phyloP scores from a whole-genome alignment of 768 basidiomycete species.

The Kwoniella dendrophila region DNA sequence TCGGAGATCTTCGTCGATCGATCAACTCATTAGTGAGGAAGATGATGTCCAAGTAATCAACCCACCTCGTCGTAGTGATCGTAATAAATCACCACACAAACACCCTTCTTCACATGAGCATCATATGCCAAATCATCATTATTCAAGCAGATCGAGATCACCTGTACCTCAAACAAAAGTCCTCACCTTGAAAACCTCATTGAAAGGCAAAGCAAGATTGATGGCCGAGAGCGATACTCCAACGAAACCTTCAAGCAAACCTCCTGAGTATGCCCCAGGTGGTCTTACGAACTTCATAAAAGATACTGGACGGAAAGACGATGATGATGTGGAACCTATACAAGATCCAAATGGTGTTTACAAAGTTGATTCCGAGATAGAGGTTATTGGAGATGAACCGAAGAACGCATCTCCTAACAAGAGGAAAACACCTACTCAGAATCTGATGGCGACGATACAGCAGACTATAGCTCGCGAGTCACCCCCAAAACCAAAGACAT shows the following conservation, averaged over 20 bases:
- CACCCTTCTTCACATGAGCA: conserved; percentile 2
- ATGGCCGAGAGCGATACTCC: no score
- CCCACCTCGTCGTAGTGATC: neutral
- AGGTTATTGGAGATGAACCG: neutral
- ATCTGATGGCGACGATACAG: neutral
- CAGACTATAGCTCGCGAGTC: neutral
- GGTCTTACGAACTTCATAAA: no score
- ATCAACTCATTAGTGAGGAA: conserved; percentile 3
- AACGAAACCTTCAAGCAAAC: no score
- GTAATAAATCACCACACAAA: conserved; percentile 9
- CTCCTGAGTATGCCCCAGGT: no score
- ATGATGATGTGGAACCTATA: neutral
- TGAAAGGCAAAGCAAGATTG: no score
- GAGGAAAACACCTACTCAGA: neutral
- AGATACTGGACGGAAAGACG: neutral
- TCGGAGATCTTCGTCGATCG: neutral
- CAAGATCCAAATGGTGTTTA: neutral
- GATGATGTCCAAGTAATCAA: neutral
- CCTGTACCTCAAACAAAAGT: no score
- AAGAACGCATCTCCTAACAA: no score
- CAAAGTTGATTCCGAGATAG: neutral
- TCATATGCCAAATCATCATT: neutral
- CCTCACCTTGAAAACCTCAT: no score
- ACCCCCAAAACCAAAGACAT: no score
- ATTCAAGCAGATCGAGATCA: neutral